Conservation (phyloP, 108 stramenopile genomes). For the Fistulifera pelliculosa region DNA sequence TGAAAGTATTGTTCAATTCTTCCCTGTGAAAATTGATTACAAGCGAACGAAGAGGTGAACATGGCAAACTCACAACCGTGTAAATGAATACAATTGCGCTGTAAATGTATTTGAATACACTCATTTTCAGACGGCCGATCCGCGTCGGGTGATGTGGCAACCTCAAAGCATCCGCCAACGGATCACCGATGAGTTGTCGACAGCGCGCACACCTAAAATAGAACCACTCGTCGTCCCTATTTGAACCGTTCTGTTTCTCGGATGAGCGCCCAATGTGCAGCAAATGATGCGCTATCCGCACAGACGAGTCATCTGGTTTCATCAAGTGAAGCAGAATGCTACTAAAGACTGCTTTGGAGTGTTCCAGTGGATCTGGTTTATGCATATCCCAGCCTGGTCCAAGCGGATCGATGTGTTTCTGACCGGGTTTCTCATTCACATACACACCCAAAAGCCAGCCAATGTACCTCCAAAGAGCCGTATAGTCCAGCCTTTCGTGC, state of each 20-base stretch:
- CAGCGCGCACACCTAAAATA: slow-evolving; percentile 54
- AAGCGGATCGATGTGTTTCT: slow-evolving; percentile 51
- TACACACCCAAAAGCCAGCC: slow-evolving; percentile 78
- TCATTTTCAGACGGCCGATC: slow-evolving; percentile 7
- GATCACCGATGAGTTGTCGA: slow-evolving; percentile 57
- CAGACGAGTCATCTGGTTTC: slow-evolving; percentile 51
- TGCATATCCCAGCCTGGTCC: slow-evolving; percentile 38
- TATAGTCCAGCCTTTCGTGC: slow-evolving; percentile 54
- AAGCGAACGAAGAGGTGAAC: neutral
- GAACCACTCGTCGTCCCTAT: slow-evolving; percentile 28
- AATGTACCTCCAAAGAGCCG: slow-evolving; percentile 77
- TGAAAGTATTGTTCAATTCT: neutral
- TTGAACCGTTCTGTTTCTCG: slow-evolving; percentile 11
- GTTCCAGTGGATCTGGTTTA: slow-evolving; percentile 27
- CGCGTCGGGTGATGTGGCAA: slow-evolving; percentile 32
- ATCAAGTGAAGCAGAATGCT: slow-evolving; percentile 38
- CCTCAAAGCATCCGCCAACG: slow-evolving; percentile 53
- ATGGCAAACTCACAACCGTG: slow-evolving; percentile 7
- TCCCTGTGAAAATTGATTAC: slow-evolving; percentile 2
- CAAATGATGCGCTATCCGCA: slow-evolving; percentile 59
- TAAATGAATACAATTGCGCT: neutral
- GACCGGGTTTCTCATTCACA: slow-evolving; percentile 11
- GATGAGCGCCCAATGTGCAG: slow-evolving; percentile 26
- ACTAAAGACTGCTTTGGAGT: slow-evolving; percentile 29
- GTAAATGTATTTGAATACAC: neutral